These are phyloP conservation scores for Pleurotus sapidus DNA, from an alignment of 768 basidiomycete genomes.

Conservation along the genomic window DNA sequence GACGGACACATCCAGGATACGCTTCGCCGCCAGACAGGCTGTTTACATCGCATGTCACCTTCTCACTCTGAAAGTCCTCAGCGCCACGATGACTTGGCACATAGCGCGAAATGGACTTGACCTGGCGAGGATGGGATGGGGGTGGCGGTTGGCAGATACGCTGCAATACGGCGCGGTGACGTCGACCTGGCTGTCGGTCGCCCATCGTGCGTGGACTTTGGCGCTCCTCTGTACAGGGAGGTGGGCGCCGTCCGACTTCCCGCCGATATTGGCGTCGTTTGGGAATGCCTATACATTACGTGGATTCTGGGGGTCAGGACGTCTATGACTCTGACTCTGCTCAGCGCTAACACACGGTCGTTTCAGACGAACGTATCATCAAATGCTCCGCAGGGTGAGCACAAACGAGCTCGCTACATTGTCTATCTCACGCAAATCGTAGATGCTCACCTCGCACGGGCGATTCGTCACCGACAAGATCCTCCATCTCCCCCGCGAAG, in stretches of 20 bases:
- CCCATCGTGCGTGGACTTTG: background rate
- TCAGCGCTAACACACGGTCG: background rate
- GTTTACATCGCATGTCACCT: background rate
- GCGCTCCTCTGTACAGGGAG: background rate
- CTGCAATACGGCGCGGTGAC: background rate
- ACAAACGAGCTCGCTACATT: background rate
- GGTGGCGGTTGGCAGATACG: background rate
- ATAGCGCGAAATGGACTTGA: background rate
- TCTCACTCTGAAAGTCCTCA: background rate
- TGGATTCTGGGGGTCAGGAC: constrained; percentile 30
- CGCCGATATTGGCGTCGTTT: constrained; percentile 22
- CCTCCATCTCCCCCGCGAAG: constrained; percentile 13
- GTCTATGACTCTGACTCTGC: background rate
- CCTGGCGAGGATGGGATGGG: background rate
- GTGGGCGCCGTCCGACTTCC: constrained; percentile 21
- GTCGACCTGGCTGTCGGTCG: background rate
- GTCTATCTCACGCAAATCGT: background rate
- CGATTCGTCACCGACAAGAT: constrained; percentile 15
- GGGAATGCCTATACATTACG: constrained; percentile 27
- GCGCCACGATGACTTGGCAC: background rate
- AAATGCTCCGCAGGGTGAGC: constrained; percentile 23
- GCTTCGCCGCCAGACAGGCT: background rate
- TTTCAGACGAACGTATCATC: constrained; percentile 28
- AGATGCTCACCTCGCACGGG: constrained; percentile 22
- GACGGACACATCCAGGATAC: background rate